Conservation (phyloP, 108 stramenopile genomes). For the Skeletonema menzelii region DNA sequence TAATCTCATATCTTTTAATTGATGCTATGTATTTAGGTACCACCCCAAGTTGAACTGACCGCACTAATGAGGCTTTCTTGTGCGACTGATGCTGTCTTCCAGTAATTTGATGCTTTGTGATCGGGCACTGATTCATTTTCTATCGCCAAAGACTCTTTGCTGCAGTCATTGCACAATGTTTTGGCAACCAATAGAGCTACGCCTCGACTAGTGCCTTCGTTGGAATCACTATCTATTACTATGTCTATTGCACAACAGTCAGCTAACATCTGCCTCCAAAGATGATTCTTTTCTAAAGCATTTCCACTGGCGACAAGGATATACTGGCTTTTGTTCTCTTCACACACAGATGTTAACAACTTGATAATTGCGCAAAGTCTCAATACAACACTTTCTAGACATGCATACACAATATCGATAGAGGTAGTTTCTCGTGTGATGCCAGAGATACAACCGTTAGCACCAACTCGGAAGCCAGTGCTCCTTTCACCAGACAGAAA, state of each 20-base stretch:
- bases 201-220: conserved; percentile 77
- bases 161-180: conserved; percentile 1
- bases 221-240: conserved; percentile 57
- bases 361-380: conserved; percentile 59
- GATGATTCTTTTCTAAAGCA: conserved; percentile 69
- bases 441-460: conserved; percentile 66
- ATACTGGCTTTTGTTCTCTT: not conserved
- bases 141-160: conserved; percentile 4
- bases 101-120: not conserved
- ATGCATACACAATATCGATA: conserved; percentile 56
- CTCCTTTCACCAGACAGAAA: conserved; percentile 82
- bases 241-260: conserved; percentile 63
- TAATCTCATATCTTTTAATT: not conserved
- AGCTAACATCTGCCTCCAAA: conserved; percentile 82
- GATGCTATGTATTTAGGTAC: not conserved
- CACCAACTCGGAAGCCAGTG: conserved; percentile 76
- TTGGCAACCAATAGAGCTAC: conserved; percentile 59
- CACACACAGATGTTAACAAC: conserved; percentile 25
- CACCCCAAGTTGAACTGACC: conserved; percentile 12
- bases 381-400: conserved; percentile 71
- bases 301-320: conserved; percentile 74
- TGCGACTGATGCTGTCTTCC: conserved; percentile 5
- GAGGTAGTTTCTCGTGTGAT: conserved; percentile 74
- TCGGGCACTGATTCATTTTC: not conserved
- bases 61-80: conserved; percentile 18